Conservation (phyloP, 2,329 filamentous ascomycete genomes). For the Aspergillus hortae region DNA sequence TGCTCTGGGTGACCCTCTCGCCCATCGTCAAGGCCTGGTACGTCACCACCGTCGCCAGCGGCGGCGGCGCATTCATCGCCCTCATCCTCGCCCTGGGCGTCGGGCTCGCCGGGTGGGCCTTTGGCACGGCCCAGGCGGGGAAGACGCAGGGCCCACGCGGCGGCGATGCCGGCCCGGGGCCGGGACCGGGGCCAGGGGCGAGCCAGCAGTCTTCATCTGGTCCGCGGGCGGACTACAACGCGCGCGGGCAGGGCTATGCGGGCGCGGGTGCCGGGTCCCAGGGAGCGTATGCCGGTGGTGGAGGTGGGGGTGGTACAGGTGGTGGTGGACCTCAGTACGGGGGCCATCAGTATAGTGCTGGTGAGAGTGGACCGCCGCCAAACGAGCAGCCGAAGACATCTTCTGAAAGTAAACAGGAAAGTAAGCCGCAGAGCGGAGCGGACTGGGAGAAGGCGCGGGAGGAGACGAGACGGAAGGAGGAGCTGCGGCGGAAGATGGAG, state of each 20-base stretch:
- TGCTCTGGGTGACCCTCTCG: conserved; percentile 68
- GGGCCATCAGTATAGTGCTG: conserved; percentile 33
- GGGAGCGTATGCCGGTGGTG: conserved; percentile 22
- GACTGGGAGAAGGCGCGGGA: conserved; percentile 29
- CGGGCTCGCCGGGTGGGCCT: conserved; percentile 73
- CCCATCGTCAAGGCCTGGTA: conserved; percentile 74
- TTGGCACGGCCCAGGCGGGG: conserved; percentile 60
- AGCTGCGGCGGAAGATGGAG: conserved; percentile 37
- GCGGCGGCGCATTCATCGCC: conserved; percentile 69
- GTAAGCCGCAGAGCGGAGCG: conserved; percentile 17
- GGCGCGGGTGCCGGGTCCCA: conserved; percentile 20
- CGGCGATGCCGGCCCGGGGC: conserved; percentile 12
- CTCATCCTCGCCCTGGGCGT: conserved; percentile 66
- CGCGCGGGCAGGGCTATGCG: conserved; percentile 23
- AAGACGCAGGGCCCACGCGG: conserved; percentile 17
- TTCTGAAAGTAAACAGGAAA: conserved; percentile 11
- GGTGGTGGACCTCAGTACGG: conserved; percentile 30
- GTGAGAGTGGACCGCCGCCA: conserved; percentile 16
- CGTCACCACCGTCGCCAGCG: conserved; percentile 64
- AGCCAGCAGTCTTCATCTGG: conserved; percentile 7
- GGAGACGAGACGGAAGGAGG: conserved; percentile 34
- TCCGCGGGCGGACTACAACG: conserved; percentile 19
- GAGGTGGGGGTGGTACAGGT: conserved; percentile 29
- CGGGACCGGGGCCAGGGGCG: conserved; percentile 18
- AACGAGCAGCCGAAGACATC: conserved; percentile 14